Conservation (phyloP, 1,284 basidiomycete species). For the Ustilago trichophora region DNA sequence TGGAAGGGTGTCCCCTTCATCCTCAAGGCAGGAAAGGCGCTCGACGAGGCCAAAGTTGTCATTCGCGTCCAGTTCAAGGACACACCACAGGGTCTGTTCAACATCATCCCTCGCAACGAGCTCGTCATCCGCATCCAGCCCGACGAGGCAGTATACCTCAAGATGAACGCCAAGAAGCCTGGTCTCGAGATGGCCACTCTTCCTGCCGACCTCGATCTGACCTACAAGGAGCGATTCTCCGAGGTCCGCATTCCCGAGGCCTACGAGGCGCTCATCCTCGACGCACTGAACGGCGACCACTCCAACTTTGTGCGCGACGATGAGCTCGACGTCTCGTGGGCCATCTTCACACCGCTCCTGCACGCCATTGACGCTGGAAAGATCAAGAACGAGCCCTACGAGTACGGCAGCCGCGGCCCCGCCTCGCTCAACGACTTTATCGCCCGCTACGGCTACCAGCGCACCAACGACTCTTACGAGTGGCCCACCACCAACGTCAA, state of each 20-base stretch:
- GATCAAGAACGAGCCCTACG: slow-evolving; percentile 60
- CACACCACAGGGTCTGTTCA: slow-evolving; percentile 43
- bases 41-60: slow-evolving; percentile 65
- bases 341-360: slow-evolving; percentile 65
- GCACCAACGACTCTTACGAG: slow-evolving; percentile 53
- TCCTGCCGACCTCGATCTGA: slow-evolving; percentile 58
- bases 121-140: slow-evolving; percentile 66
- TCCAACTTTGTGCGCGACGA: slow-evolving; percentile 67
- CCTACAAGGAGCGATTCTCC: slow-evolving; percentile 62
- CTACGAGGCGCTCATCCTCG: slow-evolving; percentile 66
- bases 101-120: slow-evolving; percentile 59
- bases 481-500: slow-evolving; percentile 61
- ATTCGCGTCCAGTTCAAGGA: slow-evolving; percentile 65
- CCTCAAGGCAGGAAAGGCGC: slow-evolving; percentile 65
- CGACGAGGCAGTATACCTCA: slow-evolving; percentile 63
- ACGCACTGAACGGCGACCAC: slow-evolving; percentile 66
- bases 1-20: slow-evolving; percentile 66
- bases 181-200: slow-evolving; percentile 54
- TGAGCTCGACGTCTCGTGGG: slow-evolving; percentile 66
- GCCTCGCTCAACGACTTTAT: slow-evolving; percentile 60
- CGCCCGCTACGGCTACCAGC: slow-evolving; percentile 56
- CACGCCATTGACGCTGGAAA: slow-evolving; percentile 64
- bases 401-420: slow-evolving; percentile 62
- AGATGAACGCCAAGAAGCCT: slow-evolving; percentile 64
- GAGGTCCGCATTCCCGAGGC: slow-evolving; percentile 64